A percentile compares a stretch with the other conserved stretches of the same genome.
Evolutionary conservation across 768 basidiomycete species (phyloP).

Genomic region (Psilocybe cyanescens): DNA sequence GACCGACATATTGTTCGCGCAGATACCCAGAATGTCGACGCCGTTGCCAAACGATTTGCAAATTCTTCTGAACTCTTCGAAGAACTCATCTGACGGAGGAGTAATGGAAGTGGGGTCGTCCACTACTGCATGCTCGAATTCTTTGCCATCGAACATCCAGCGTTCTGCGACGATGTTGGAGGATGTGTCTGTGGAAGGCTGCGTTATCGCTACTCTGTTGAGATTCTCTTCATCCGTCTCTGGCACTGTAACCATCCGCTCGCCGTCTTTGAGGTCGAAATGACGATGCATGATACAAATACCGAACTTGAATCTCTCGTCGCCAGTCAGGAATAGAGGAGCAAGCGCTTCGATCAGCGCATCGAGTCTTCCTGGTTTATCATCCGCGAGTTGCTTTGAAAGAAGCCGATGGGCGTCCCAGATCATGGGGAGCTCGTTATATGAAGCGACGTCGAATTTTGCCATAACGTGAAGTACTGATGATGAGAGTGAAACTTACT

Average conservation of each 20-base stretch:
- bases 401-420: too few relatives aligned
- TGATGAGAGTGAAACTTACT: too few relatives aligned
- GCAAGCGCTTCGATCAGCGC: too few relatives aligned
- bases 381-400: too few relatives aligned
- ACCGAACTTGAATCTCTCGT: background rate
- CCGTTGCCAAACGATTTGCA: background rate
- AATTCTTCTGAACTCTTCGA: background rate
- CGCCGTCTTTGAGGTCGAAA: background rate
- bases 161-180: background rate
- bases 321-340: background rate
- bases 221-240: too few relatives aligned
- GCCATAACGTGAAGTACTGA: too few relatives aligned
- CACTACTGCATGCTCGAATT: background rate
- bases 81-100: background rate
- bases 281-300: background rate
- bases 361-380: too few relatives aligned
- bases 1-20: too few relatives aligned
- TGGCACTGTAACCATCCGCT: background rate
- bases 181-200: background rate
- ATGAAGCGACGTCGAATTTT: too few relatives aligned
- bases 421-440: too few relatives aligned
- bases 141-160: background rate
- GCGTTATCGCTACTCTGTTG: background rate
- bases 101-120: rapidly evolving
- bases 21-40: background rate